phyloP scores from a whole-genome alignment of 1,139 yeast species.

The Debaryomycetaceae sp. region DNA sequence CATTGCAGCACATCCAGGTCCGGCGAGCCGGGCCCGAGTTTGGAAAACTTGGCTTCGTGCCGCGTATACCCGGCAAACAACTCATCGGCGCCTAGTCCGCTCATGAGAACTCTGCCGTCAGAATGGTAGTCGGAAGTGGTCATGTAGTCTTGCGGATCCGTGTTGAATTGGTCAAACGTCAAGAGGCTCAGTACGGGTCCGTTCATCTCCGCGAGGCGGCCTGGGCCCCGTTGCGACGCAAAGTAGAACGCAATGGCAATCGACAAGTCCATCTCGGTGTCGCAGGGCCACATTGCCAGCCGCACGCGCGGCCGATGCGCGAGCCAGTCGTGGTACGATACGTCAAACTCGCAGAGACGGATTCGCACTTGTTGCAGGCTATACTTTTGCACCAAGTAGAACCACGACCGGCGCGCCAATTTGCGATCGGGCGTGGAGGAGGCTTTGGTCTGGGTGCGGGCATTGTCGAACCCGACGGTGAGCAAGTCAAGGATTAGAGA shows the following conservation, averaged over 20 bases:
- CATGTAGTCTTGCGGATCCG: constrained; percentile 7
- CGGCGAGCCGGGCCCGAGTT: constrained; percentile 7
- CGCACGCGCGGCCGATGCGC: constrained; percentile 41
- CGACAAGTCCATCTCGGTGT: constrained; percentile 90
- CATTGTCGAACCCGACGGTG: constrained; percentile 92
- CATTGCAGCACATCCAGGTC: constrained; percentile 8
- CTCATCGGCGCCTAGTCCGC: constrained; percentile 98
- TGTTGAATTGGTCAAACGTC: constrained; percentile 13
- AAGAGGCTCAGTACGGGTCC: constrained; percentile 1
- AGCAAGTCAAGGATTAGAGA: constrained; percentile 40
- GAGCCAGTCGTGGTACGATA: constrained; percentile 57
- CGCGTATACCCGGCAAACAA: constrained; percentile 86
- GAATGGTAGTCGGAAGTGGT: constrained; percentile 25
- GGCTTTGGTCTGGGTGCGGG: constrained; percentile 58
- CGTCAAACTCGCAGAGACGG: constrained; percentile 56
- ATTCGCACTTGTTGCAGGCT: constrained; percentile 16
- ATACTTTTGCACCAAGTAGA: constrained; percentile 31
- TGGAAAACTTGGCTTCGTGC: constrained; percentile 43
- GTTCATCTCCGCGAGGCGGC: constrained; percentile 2
- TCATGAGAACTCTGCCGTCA: constrained; percentile 58
- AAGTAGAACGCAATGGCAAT: constrained; percentile 92
- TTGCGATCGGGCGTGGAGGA: constrained; percentile 71
- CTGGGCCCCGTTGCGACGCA: constrained; percentile 28
- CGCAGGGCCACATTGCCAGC: constrained; percentile 66
- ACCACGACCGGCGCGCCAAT: constrained; percentile 57